phyloP scores from a whole-genome alignment of 768 basidiomycete species.

The Lyophyllum decastes region DNA sequence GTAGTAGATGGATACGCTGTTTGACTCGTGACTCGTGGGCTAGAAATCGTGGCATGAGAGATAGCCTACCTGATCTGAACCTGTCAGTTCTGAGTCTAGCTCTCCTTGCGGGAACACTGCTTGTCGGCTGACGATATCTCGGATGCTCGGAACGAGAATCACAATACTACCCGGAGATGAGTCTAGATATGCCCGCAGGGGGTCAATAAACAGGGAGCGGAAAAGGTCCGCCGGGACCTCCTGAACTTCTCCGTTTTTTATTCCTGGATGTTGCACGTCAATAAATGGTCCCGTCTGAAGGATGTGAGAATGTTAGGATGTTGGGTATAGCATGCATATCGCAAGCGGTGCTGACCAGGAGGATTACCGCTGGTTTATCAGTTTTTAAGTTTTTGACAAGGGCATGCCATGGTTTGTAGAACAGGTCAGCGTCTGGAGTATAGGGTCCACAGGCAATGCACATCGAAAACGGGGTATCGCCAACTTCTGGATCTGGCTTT shows the following conservation, averaged over 20 bases:
- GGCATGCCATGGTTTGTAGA: slow-evolving; percentile 68
- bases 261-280: slow-evolving; percentile 70
- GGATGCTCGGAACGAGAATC: slow-evolving; percentile 80
- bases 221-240: slow-evolving; percentile 69
- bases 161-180: slow-evolving; percentile 67
- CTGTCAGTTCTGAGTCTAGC: slow-evolving; percentile 41
- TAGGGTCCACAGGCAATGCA: slow-evolving; percentile 85
- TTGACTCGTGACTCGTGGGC: not conserved
- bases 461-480: slow-evolving; percentile 58
- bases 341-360: slow-evolving; percentile 57
- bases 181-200: slow-evolving; percentile 57
- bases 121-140: slow-evolving; percentile 80
- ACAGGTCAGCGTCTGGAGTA: slow-evolving; percentile 75
- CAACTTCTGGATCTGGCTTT: slow-evolving; percentile 39
- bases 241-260: slow-evolving; percentile 76
- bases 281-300: slow-evolving; percentile 89
- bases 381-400: slow-evolving; percentile 63
- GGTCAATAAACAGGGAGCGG: slow-evolving; percentile 56
- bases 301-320: not conserved
- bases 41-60: not conserved
- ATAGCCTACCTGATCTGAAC: slow-evolving; percentile 52
- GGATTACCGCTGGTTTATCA: slow-evolving; percentile 71
- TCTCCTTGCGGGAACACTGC: slow-evolving; percentile 85
- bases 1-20: slow-evolving; percentile 77
- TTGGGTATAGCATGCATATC: not conserved